These are phyloP conservation scores for Neurospora hispaniola DNA, from an alignment of 495 filamentous ascomycete species.

Conservation along the genomic window DNA sequence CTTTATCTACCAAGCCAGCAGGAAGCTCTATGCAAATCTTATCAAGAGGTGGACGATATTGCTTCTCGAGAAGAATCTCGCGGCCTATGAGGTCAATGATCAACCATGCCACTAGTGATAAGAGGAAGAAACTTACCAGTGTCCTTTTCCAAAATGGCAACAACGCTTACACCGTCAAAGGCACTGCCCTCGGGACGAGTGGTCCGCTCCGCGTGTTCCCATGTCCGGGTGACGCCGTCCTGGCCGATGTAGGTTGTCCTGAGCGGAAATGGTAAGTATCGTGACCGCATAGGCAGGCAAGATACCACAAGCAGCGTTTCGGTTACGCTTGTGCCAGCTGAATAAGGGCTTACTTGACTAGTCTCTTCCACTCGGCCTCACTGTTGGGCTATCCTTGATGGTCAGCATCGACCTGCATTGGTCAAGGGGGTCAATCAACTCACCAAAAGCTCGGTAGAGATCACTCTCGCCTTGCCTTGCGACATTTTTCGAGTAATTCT, in stretches of 20 bases:
- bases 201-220: constrained; percentile 71
- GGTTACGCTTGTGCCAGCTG: background rate
- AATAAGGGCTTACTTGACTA: constrained; percentile 20
- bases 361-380: constrained; percentile 67
- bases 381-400: constrained; percentile 21
- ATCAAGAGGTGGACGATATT: constrained; percentile 76
- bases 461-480: constrained; percentile 10
- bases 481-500: constrained; percentile 1
- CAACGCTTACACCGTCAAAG: constrained; percentile 85
- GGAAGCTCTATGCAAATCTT: constrained; percentile 70
- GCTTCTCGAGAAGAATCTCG: constrained; percentile 75
- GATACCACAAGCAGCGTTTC: background rate
- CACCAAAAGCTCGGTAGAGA: constrained; percentile 25
- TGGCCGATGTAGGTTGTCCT: constrained; percentile 68
- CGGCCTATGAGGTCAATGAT: constrained; percentile 33
- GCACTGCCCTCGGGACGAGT: constrained; percentile 58
- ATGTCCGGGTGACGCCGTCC: constrained; percentile 55
- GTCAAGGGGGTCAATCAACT: constrained; percentile 1
- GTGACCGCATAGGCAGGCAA: background rate
- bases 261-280: constrained; percentile 3
- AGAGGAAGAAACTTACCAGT: constrained; percentile 21
- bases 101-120: background rate
- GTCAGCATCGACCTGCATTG: background rate
- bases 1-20: constrained; percentile 74
- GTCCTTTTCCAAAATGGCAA: constrained; percentile 70